A percentile compares a stretch with the other conserved stretches of the same genome.
Conservation (phyloP, 345 rosid genomes). For the Melastoma malabathricum region DNA sequence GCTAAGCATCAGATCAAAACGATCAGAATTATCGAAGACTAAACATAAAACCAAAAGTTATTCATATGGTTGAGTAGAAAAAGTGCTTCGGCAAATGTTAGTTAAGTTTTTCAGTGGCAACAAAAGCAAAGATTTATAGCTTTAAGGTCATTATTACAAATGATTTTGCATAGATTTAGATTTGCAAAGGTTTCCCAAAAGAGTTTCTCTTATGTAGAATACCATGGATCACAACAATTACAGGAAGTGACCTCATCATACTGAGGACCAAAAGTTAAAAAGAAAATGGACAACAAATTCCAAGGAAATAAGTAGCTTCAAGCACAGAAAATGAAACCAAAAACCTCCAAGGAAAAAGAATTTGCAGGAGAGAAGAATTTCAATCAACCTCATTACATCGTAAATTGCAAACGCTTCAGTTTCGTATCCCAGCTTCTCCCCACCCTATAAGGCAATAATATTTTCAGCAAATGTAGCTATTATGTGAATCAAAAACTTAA, state of each 20-base stretch:
- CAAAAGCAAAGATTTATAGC: too few relatives aligned
- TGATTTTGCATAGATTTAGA: too few relatives aligned
- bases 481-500: not conserved
- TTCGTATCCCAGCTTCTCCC: slow-evolving; percentile 70
- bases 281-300: not conserved
- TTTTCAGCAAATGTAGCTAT: not conserved
- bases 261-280: not conserved
- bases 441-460: slow-evolving; percentile 25
- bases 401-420: slow-evolving; percentile 84
- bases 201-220: too few relatives aligned
- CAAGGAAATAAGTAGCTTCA: not conserved
- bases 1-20: slow-evolving; percentile 2
- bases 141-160: too few relatives aligned
- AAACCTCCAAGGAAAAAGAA: slow-evolving; percentile 2
- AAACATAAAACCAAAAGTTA: not conserved
- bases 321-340: not conserved
- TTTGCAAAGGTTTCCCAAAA: too few relatives aligned
- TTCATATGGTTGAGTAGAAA: slow-evolving; percentile 5
- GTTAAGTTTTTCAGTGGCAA: too few relatives aligned
- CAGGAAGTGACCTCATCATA: not conserved
- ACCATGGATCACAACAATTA: too few relatives aligned
- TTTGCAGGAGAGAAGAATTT: slow-evolving; percentile 8
- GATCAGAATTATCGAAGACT: not conserved
- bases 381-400: slow-evolving; percentile 69
- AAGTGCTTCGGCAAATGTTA: slow-evolving; percentile 12